A percentile compares a stretch with the other conserved stretches of the same genome.
These are phyloP conservation scores for Cutaneotrichosporon dermatis DNA, from an alignment of 1,284 basidiomycete species.

Conservation along the genomic window DNA sequence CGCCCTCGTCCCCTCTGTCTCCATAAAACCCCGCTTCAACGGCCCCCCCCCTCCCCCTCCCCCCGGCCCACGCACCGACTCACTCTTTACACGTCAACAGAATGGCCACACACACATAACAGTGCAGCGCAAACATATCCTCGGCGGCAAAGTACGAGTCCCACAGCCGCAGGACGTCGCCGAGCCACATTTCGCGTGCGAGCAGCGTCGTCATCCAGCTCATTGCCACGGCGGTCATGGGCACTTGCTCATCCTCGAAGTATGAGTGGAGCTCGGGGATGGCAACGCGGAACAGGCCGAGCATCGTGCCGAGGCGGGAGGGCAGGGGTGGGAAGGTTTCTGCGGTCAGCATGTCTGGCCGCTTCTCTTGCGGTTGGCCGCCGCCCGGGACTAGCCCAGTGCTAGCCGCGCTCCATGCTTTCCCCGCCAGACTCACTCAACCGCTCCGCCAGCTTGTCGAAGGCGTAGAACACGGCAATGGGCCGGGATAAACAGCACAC, in stretches of 20 bases:
- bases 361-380: too few species aligned
- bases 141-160: constrained; percentile 45
- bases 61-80: constrained; percentile 3
- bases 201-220: constrained; percentile 45
- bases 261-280: constrained; percentile 44
- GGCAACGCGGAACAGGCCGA: constrained; percentile 41
- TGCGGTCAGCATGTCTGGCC: too few species aligned
- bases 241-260: constrained; percentile 48
- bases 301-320: constrained; percentile 36
- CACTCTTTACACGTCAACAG: constrained; percentile 46
- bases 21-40: too few species aligned
- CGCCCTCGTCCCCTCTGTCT: too few species aligned
- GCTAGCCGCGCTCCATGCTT: too few species aligned
- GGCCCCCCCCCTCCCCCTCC: too few species aligned
- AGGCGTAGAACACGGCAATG: constrained; percentile 38
- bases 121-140: constrained; percentile 46
- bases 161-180: constrained; percentile 44
- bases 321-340: constrained; percentile 41
- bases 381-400: too few species aligned
- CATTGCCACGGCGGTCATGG: constrained; percentile 39
- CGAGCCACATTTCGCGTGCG: constrained; percentile 45
- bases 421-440: constrained; percentile 42
- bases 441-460: constrained; percentile 37
- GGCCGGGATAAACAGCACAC: constrained; percentile 38
- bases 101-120: constrained; percentile 47